Base-by-base conservation (phyloP, 371 early-diverging fungal genomes). In the Mucor piriformis region DNA sequence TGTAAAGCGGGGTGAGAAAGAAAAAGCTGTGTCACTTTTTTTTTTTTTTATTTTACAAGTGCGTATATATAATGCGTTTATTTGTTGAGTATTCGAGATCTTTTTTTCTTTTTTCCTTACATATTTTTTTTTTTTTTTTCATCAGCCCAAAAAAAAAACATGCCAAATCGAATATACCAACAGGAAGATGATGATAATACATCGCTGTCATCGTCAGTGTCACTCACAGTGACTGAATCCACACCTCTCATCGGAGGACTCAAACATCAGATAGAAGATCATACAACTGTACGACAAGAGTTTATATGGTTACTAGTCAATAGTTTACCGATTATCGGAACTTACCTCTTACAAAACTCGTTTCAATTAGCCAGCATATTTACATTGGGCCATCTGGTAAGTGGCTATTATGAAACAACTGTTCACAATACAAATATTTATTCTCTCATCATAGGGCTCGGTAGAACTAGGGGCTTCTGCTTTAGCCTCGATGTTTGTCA, bases 401-500 rank as follows among this genome's bases (percentile, higher is more conserved):
- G n/a, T 34, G n/a, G n/a, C n/a, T n/a, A n/a, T n/a, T n/a, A n/a
- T n/a, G n/a, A n/a, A n/a, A n/a, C n/a, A n/a, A n/a, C n/a, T n/a
- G n/a, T n/a, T n/a, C n/a, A n/a, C n/a, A n/a, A n/a, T n/a, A n/a
- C n/a, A n/a, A n/a, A n/a, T n/a, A n/a, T 6, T 43, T 15, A 47
- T 43, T n/a, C 52, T 35, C 42, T 11, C 34, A 42, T 38, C 7
- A 57, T 40, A 82, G 57, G 84, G 87, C 35, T 79, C 87, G 0
- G 82, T 80, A 51, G 92, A 94, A 76, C 75, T 94, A 32, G 94
- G 91, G 1, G 90, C 92, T 0, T 77, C 86, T 6, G 85, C 93
- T 12, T 74, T 94, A 15, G 84, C 90, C 2, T 82, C 85, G 49
- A 90, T 93, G 91, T 89, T 88, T 64, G 88, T 89, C 20, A 88